phyloP scores from a whole-genome alignment of 2,329 filamentous ascomycete species.

The Drechslerella dactyloides region DNA sequence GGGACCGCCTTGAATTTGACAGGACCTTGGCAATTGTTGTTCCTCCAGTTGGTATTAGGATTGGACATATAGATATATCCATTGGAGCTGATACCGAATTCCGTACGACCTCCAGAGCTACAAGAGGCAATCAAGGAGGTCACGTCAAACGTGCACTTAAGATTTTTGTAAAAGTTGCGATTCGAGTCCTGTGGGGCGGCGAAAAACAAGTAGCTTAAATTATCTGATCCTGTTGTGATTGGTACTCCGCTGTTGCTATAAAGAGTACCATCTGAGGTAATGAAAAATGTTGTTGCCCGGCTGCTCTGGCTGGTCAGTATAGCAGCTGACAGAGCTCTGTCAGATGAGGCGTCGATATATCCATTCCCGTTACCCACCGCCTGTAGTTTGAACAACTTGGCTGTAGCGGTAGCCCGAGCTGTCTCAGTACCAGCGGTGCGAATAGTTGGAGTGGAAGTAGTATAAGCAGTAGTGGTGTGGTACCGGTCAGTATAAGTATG shows the following conservation, averaged over 20 bases:
- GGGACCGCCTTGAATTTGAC: background rate
- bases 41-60: background rate
- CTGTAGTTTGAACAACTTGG: background rate
- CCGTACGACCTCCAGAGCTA: background rate
- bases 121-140: background rate
- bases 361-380: background rate
- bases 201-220: no score
- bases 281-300: background rate
- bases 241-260: background rate
- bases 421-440: background rate
- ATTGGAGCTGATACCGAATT: background rate
- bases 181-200: no score
- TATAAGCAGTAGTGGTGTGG: background rate
- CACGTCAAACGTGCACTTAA: background rate
- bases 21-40: background rate
- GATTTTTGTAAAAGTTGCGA: no score
- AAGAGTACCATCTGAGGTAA: background rate
- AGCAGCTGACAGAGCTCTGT: background rate
- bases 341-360: background rate
- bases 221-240: background rate
- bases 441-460: background rate
- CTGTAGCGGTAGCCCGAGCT: background rate
- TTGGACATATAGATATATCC: background rate
- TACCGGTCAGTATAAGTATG: background rate
- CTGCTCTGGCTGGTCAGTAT: background rate